phyloP scores from a whole-genome alignment of 2,329 filamentous ascomycete species.

The Zelopaecilomyces penicillatus region DNA sequence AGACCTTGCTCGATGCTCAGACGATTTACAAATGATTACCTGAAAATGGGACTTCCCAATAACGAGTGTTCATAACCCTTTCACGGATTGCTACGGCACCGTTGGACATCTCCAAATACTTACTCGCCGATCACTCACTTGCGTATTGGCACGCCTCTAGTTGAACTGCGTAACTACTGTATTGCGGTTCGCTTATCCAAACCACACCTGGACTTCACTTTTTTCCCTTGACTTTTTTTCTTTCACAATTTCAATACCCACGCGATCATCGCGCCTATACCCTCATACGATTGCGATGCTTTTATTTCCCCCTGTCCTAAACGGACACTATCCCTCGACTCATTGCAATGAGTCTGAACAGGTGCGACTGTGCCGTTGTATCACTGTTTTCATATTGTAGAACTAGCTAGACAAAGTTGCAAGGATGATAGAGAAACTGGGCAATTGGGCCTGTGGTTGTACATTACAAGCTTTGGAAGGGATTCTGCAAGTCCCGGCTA shows the following conservation, averaged over 20 bases:
- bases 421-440: constrained; percentile 7
- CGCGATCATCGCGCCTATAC: constrained; percentile 14
- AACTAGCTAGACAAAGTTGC: constrained; percentile 10
- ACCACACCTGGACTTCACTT: too few species aligned
- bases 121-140: too few species aligned
- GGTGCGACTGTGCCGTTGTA: constrained; percentile 6
- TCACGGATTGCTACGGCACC: too few species aligned
- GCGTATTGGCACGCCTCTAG: too few species aligned
- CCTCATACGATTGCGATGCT: constrained; percentile 15
- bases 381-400: constrained; percentile 14
- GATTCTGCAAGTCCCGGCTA: constrained; percentile 2
- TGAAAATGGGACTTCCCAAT: too few species aligned
- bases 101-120: too few species aligned
- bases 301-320: constrained; percentile 11
- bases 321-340: constrained; percentile 7
- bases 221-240: constrained; percentile 8
- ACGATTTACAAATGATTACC: too few species aligned
- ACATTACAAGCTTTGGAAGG: constrained; percentile 9
- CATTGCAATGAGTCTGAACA: constrained; percentile 10
- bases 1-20: too few species aligned
- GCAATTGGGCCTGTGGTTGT: constrained; percentile 11
- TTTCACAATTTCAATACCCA: constrained; percentile 7
- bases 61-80: too few species aligned
- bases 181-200: too few species aligned
- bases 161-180: too few species aligned